Percentiles rank a stretch among this genome's conserved stretches.
phyloP scores from a whole-genome alignment of 805 yeast species.

The Metschnikowia vanudenii region DNA sequence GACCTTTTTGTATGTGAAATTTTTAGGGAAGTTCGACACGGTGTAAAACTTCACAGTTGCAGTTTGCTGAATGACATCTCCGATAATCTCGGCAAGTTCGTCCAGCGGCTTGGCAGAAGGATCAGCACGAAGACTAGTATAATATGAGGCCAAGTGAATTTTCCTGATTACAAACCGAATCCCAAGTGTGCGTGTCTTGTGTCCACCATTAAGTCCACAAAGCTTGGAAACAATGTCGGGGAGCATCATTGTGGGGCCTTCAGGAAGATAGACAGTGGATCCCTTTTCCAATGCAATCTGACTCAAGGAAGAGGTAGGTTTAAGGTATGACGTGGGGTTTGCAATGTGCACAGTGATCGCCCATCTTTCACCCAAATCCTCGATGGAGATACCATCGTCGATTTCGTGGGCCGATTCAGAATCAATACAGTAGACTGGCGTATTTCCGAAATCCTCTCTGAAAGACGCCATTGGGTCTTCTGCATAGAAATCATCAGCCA shows the following conservation, averaged over 20 bases:
- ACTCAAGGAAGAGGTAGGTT: constrained; percentile 40
- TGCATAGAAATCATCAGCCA: constrained; percentile 19
- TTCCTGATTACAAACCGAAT: constrained; percentile 31
- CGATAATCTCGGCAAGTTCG: constrained; percentile 15
- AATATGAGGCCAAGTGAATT: constrained; percentile 20
- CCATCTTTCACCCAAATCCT: constrained; percentile 27
- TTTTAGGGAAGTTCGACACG: constrained; percentile 32
- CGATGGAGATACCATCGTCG: constrained; percentile 86
- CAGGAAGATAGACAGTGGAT: constrained; percentile 73
- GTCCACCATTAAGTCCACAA: constrained; percentile 49
- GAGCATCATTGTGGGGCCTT: constrained; percentile 63
- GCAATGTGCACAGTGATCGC: constrained; percentile 75
- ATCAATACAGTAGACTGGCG: constrained; percentile 81
- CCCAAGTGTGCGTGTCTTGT: constrained; percentile 44
- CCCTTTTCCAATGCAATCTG: constrained; percentile 60
- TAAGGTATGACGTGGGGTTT: constrained; percentile 73
- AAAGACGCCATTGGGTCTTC: constrained; percentile 29
- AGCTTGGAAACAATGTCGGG: constrained; percentile 53
- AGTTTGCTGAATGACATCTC: constrained; percentile 16
- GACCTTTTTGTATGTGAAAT: constrained; percentile 62
- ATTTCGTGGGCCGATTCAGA: constrained; percentile 78
- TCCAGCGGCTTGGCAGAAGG: constrained; percentile 4
- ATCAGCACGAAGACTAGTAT: constrained; percentile 4
- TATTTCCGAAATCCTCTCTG: constrained; percentile 43
- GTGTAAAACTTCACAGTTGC: constrained; percentile 25